Base-by-base conservation (phyloP, 1,284 basidiomycete species). In the Puccinia sorghi region DNA sequence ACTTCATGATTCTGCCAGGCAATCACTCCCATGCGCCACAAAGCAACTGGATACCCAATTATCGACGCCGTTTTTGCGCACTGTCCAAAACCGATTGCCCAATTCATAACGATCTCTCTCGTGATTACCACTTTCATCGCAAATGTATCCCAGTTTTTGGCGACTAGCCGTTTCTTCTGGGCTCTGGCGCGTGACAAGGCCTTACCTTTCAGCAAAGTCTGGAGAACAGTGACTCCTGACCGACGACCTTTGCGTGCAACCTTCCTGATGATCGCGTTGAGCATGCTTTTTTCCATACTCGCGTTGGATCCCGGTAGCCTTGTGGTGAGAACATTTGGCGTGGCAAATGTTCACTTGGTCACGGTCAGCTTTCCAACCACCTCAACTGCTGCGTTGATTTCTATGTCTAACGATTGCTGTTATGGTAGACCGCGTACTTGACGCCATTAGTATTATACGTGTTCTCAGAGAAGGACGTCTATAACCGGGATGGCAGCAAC, bases 161-260 rank as follows among this genome's bases (percentile, higher is more conserved):
- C 46, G 3, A 69, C 76, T n/a, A 71, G 57, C 46, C 54, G 76
- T n/a, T 79, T 79, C 43, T 52, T 66, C 32, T 79, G 76, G 76
- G 76, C 76, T 9, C 48, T 79, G 59, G 76, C 76, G 48, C 76
- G 76, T 72, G 76, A 79, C 27, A 66, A 64, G 13, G 76, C 69
- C 3, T 27, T 79, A 7, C 76, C 76, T 13, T 22, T 54, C 9
- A 22, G 39, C 20, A 61, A 71, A 56, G 22, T 71, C 20, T 79
- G 67, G 76, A 20, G 48, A 39, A 20, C 43, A 46, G 48, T 71
- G 3, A 71, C 69, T 11, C 3, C 27, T 15, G 61, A 64, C 22
- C 41, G 52, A 8, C 56, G 76, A 22, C 76, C 76, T 11, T 12
- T 69, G 20, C 39, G 67, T 25, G 76, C 76, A 2, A 72, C 76